Evolutionary conservation across 768 basidiomycete genomes (phyloP).

Genomic region (Tylopilus sp.): DNA sequence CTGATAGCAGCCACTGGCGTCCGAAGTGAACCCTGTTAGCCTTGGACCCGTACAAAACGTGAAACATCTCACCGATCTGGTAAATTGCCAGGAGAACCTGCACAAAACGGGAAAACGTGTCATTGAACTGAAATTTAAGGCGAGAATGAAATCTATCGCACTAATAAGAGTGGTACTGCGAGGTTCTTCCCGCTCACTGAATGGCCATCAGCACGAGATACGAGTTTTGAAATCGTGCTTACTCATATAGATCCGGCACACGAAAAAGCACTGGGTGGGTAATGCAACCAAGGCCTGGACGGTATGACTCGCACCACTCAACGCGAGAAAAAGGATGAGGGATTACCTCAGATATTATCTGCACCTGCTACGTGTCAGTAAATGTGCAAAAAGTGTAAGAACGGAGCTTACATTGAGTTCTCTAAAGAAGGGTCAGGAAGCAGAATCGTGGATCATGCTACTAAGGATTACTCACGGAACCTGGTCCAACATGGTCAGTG

Average conservation of each 20-base stretch:
- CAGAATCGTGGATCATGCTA: background rate
- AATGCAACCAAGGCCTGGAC: slow-evolving; percentile 1
- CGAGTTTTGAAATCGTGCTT: background rate
- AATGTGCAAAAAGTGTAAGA: background rate
- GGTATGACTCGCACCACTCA: background rate
- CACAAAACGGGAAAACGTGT: too few species aligned
- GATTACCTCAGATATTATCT: slow-evolving; percentile 1
- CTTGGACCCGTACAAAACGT: too few species aligned
- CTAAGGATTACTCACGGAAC: background rate
- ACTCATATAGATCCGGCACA: slow-evolving; percentile 11
- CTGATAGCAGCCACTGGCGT: background rate
- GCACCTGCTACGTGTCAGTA: slow-evolving; percentile 2
- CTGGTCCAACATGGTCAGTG: background rate
- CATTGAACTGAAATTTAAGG: background rate
- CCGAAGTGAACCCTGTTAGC: background rate
- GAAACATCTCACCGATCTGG: slow-evolving; percentile 6
- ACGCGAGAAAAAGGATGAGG: background rate
- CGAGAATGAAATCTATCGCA: background rate
- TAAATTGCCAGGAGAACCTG: background rate
- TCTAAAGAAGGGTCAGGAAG: background rate
- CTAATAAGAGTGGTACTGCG: slow-evolving; percentile 5
- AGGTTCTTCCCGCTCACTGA: slow-evolving; percentile 8
- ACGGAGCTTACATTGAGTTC: slow-evolving; percentile 10
- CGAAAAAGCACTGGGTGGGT: slow-evolving; percentile 5
- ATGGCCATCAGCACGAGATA: background rate